Evolutionary conservation across 2,329 filamentous ascomycete genomes (phyloP), one percentile per base, ranked within the genome.

Genomic region (Hypomyces perniciosus): DNA sequence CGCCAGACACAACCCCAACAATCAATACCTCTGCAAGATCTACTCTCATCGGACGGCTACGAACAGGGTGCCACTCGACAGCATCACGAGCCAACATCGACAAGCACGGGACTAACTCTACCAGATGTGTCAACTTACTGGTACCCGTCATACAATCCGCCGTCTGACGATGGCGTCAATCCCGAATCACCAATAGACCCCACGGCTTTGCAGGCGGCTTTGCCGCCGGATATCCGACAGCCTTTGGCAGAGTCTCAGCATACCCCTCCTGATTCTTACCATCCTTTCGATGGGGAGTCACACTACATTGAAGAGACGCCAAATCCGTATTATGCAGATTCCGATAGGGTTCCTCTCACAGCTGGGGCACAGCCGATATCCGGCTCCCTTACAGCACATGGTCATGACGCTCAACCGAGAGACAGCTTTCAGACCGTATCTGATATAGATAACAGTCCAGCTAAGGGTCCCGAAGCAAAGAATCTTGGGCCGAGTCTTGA

Each of bases 21-120:
- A 61, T 84, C 85, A 55, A 91, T 93, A 70, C 86, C 86, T 53
- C 73, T 92, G 52, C 84, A 84, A 67, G 80, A 85, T 59, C 72
- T 88, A 34, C 63, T 67, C 49, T 56, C 59, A 9, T 52, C 56
- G 29, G 53, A 53, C 38, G 44, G 53, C 34, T 45, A 55, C 35
- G 37, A 51, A 35, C 20, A 10, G 12, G 34, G 9, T 41, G 35
- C 31, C 30, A 9, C 40, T 28, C 20, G 39, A 12, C 10, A 29
- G 2, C 39, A 43, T 12, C 13, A 47, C 43, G 9, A 56, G 12
- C n/a, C 35, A 12, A 31, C 34, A 54, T 27, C 60, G 55, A 50
- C 57, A 53, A 55, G 54, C 53, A 47, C 40, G 27, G n/a, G 30
- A 38, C 62, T 67, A 35, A 72, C 67, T 48, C 60, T 73, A 30